Conservation (phyloP, 805 yeast genomes). For the Metschnikowia bowlesiae region DNA sequence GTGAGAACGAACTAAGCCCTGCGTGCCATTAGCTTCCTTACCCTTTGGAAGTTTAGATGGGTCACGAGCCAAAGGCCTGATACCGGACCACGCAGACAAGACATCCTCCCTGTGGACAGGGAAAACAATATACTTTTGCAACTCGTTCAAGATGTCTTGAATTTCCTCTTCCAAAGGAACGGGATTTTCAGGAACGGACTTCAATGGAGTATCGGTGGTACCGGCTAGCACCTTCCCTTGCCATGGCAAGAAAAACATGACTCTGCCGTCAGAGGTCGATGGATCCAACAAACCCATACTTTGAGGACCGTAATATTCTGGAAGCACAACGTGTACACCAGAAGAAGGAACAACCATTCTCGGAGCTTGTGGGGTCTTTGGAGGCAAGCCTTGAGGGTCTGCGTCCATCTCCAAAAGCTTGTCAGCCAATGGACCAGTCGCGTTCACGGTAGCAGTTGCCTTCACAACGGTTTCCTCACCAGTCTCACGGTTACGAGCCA, state of each 20-base stretch:
- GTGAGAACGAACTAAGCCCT: slow-evolving; percentile 88
- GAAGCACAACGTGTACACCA: slow-evolving; percentile 89
- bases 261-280: slow-evolving; percentile 90
- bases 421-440: slow-evolving; percentile 94
- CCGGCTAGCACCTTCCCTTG: slow-evolving; percentile 96
- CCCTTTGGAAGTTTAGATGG: slow-evolving; percentile 51
- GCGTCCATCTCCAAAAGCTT: slow-evolving; percentile 81
- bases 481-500: slow-evolving; percentile 67
- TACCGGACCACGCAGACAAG: slow-evolving; percentile 94
- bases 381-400: slow-evolving; percentile 60
- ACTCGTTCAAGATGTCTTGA: slow-evolving; percentile 77
- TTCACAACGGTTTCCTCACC: slow-evolving; percentile 56
- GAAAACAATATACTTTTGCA: slow-evolving; percentile 85
- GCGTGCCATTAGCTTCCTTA: slow-evolving; percentile 53
- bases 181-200: slow-evolving; percentile 67
- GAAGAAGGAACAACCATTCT: slow-evolving; percentile 90
- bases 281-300: slow-evolving; percentile 89
- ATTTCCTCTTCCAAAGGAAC: slow-evolving; percentile 85
- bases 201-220: slow-evolving; percentile 88
- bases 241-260: slow-evolving; percentile 96
- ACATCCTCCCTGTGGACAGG: slow-evolving; percentile 89
- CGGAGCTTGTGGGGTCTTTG: slow-evolving; percentile 47
- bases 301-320: slow-evolving; percentile 86
- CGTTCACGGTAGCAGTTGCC: slow-evolving; percentile 78
- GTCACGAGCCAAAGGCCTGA: slow-evolving; percentile 89